phyloP scores from a whole-genome alignment of 257 asterid genomes.

The Solanum rostratum region DNA sequence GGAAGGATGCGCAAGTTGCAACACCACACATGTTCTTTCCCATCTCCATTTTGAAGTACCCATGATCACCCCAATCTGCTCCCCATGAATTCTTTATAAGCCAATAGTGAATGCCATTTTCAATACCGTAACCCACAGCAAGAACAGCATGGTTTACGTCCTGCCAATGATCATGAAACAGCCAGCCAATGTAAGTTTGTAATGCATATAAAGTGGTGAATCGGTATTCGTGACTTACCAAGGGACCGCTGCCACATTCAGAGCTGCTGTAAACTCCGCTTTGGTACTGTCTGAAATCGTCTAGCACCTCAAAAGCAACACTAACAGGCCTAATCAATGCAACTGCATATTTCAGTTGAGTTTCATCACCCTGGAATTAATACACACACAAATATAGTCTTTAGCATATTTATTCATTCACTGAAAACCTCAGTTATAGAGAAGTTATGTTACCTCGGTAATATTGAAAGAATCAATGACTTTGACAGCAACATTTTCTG shows the following conservation, averaged over 20 bases:
- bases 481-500: conserved; percentile 50
- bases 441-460: conserved; percentile 44
- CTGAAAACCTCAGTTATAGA: background rate
- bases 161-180: conserved; percentile 25
- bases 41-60: conserved; percentile 92
- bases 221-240: conserved; percentile 28
- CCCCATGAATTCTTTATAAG: conserved; percentile 97
- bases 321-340: conserved; percentile 74
- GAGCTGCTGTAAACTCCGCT: conserved; percentile 63
- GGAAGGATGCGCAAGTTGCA: conserved; percentile 71
- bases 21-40: conserved; percentile 97
- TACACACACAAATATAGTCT: background rate
- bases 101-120: conserved; percentile 73
- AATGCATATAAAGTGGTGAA: background rate
- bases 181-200: background rate
- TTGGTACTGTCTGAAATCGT: conserved; percentile 39
- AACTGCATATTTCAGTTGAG: conserved; percentile 79
- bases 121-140: conserved; percentile 95
- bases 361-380: conserved; percentile 63
- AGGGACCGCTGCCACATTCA: conserved; percentile 50
- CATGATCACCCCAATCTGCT: conserved; percentile 76
- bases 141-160: conserved; percentile 96
- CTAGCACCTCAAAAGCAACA: conserved; percentile 73
- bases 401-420: background rate
- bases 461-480: conserved; percentile 75